Conservation (phyloP, 2,329 filamentous ascomycete genomes). For the Fusarium hainanense region DNA sequence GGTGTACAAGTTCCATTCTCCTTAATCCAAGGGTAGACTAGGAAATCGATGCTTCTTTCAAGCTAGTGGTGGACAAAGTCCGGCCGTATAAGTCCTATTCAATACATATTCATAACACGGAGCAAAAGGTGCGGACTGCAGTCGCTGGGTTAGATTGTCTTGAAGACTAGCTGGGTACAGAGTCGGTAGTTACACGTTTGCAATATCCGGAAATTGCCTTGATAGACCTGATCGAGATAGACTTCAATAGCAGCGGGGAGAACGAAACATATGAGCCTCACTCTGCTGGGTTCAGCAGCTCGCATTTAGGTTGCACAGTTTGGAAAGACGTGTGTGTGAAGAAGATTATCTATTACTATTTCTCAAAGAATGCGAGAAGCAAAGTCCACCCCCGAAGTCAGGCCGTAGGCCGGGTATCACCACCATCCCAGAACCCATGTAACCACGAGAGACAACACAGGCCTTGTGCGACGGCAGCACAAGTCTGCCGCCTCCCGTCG, state of each 20-base stretch:
- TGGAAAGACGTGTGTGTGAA: constrained; percentile 1
- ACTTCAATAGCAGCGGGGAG: neutral
- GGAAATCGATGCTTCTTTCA: too few relatives aligned
- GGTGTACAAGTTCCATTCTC: neutral
- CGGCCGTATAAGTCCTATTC: neutral
- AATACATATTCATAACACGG: neutral
- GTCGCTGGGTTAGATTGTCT: neutral
- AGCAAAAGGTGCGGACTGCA: neutral
- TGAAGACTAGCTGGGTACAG: neutral
- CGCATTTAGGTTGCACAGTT: neutral
- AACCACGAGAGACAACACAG: constrained; percentile 18
- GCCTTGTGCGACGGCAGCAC: constrained; percentile 15
- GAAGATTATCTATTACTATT: constrained; percentile 49
- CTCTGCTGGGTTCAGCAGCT: neutral
- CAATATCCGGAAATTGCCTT: neutral
- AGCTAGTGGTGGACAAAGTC: neutral
- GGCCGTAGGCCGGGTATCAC: constrained; percentile 44
- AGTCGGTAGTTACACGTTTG: neutral
- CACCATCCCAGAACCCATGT: constrained; percentile 38
- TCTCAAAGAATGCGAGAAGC: constrained; percentile 48
- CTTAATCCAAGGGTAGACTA: neutral
- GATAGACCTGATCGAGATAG: neutral
- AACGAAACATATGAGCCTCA: neutral
- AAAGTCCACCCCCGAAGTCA: constrained; percentile 40
- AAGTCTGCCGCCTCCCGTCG: constrained; percentile 19